A percentile compares a stretch with the other conserved stretches of the same genome.
Evolutionary conservation across 78 protist species (phyloP).

Genomic region (Dictyostelium citrinum): DNA sequence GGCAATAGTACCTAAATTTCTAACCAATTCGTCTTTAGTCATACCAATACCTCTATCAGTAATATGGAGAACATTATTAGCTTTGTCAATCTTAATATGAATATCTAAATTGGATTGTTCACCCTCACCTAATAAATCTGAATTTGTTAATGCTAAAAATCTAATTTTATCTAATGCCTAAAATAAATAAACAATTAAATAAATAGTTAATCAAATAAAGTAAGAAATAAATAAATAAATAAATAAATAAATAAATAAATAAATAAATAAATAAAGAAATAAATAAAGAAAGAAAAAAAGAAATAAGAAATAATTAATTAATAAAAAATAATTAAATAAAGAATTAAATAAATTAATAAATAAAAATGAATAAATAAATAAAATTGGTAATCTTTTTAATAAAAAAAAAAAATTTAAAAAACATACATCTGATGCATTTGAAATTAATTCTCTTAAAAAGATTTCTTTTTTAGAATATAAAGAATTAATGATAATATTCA

Average conservation of each 20-base stretch:
- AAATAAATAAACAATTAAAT: too few species aligned
- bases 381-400: not conserved
- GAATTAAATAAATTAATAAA: not conserved
- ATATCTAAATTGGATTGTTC: slow-evolving; percentile 93
- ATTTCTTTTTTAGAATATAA: slow-evolving; percentile 98
- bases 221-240: not conserved
- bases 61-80: slow-evolving; percentile 89
- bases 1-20: slow-evolving; percentile 97
- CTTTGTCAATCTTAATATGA: slow-evolving; percentile 92
- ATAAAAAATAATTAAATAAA: too few species aligned
- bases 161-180: slow-evolving; percentile 91
- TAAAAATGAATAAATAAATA: not conserved
- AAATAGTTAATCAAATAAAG: too few species aligned
- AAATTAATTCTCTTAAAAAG: slow-evolving; percentile 99
- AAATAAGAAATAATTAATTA: not conserved
- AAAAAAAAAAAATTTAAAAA: not conserved
- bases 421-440: slow-evolving; percentile 96
- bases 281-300: not conserved
- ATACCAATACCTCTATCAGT: slow-evolving; percentile 99
- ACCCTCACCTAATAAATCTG: slow-evolving; percentile 87
- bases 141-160: slow-evolving; percentile 93
- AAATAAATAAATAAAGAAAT: not conserved
- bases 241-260: not conserved
- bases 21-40: slow-evolving; percentile 95
- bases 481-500: slow-evolving; percentile 98